Base-by-base conservation (phyloP, 352 stramenopile species). In the Phytophthora ohioensis region DNA sequence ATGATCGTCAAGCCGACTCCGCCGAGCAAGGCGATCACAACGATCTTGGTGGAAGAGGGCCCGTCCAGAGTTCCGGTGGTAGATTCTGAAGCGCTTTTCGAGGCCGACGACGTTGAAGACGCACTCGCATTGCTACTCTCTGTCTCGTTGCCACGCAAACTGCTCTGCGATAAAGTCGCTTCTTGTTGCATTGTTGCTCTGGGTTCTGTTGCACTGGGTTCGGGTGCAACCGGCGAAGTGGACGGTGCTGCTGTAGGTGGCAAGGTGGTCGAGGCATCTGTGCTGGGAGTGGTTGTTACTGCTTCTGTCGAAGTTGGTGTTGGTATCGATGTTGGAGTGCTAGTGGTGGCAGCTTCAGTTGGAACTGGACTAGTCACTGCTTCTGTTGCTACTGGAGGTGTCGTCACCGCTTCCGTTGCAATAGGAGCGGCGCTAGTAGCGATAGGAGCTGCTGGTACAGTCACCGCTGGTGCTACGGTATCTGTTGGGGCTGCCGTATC, bases 1-100 rank as follows among this genome's bases (percentile, higher is more conserved):
- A 79, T 53, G n/a, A 82, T 66, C 4, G 39, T 27, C 1, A 67
- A 13, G 21, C 75, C 75, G 30, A 76, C 47, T 11, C 58, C 63
- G 35, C 54, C 67, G 43, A 81, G 49, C 38, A 67, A 32, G 39
- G 39, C 57, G 15, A 82, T 67, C 3, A 79, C 57, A 31, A 46
- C 27, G 11, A 38, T 64, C 48, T 75, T 79, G 7, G 64, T 67
- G 56, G 57, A 57, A 0, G 71, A 67, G 15, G 36, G 54, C 0
- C 59, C 69, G 27, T 63, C 42, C 30, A 69, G 42, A 34, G 57
- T 72, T 15, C 57, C 56, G 11, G 49, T 64, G 11, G 38, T 67
- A 15, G 1, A n/a, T n/a, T 67, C 51, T 1, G 46, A 62, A 31
- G 21, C 35, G 39, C 38, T 65, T 12, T 47, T 63, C 3, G 63